Percentiles rank a stretch among this genome's conserved stretches.
Evolutionary conservation across 2,329 filamentous ascomycete genomes (phyloP).

Genomic region (Neonectria faginata): DNA sequence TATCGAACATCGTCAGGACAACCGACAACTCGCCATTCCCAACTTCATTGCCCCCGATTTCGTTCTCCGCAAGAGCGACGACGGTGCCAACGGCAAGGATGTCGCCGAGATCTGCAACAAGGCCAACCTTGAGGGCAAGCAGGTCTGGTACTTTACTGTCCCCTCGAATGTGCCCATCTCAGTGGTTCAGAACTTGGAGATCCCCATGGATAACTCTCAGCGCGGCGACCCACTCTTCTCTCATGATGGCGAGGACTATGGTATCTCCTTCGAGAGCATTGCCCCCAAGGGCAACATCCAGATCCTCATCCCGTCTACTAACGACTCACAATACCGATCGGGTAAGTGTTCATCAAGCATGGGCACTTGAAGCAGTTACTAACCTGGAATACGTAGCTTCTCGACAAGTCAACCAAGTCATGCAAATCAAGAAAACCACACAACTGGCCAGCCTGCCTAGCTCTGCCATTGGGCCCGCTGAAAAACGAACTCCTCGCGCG

Average conservation of each 20-base stretch:
- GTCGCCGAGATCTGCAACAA: slow-evolving; percentile 67
- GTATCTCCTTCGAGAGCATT: slow-evolving; percentile 65
- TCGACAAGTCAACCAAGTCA: slow-evolving; percentile 65
- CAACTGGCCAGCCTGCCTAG: slow-evolving; percentile 53
- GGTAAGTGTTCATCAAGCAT: slow-evolving; percentile 56
- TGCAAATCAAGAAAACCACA: slow-evolving; percentile 74
- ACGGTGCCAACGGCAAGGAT: slow-evolving; percentile 56
- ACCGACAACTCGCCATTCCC: slow-evolving; percentile 54
- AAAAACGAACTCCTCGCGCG: slow-evolving; percentile 65
- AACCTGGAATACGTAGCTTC: slow-evolving; percentile 37
- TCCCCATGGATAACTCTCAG: slow-evolving; percentile 67
- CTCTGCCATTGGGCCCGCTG: slow-evolving; percentile 55
- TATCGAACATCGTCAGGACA: slow-evolving; percentile 48
- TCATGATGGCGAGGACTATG: slow-evolving; percentile 73
- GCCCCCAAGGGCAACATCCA: slow-evolving; percentile 65
- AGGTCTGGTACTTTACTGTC: slow-evolving; percentile 84
- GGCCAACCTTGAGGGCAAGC: slow-evolving; percentile 73
- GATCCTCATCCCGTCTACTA: slow-evolving; percentile 69
- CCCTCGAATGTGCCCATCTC: slow-evolving; percentile 77
- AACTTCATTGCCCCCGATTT: slow-evolving; percentile 65
- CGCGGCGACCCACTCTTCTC: slow-evolving; percentile 67
- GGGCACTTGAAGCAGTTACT: slow-evolving; percentile 23
- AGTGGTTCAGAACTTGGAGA: slow-evolving; percentile 72
- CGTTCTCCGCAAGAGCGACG: slow-evolving; percentile 61
- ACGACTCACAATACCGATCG: slow-evolving; percentile 65